A percentile compares a stretch with the other conserved stretches of the same genome.
Evolutionary conservation across 208 protist species (phyloP).

Genomic region (Acanthamoeba triangularis): DNA sequence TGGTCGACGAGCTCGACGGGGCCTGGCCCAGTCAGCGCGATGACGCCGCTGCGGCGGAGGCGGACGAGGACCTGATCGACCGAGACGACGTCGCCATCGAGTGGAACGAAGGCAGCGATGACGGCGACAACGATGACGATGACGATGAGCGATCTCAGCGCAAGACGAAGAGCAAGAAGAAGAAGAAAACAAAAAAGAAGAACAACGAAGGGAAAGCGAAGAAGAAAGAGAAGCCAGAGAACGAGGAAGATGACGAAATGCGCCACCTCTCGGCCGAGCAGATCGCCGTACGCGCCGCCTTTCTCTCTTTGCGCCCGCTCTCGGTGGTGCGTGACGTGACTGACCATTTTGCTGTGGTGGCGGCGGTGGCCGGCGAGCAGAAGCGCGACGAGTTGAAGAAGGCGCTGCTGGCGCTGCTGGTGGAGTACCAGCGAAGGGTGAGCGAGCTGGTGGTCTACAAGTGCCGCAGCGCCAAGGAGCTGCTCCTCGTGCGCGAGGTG

Average conservation of each 20-base stretch:
- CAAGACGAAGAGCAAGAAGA: conserved; percentile 5
- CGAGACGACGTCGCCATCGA: conserved; percentile 28
- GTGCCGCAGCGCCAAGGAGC: conserved; percentile 11
- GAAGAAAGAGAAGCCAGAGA: neutral
- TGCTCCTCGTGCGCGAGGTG: conserved; percentile 4
- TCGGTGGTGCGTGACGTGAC: neutral
- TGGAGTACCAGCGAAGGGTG: conserved; percentile 47
- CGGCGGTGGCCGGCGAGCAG: no score
- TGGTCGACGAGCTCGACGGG: conserved; percentile 46
- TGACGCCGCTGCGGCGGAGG: neutral
- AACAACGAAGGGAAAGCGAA: neutral
- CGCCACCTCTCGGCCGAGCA: conserved; percentile 26
- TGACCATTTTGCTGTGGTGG: neutral
- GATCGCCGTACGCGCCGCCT: neutral
- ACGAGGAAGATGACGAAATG: neutral
- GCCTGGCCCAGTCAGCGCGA: no score
- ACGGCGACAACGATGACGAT: neutral
- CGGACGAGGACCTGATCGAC: neutral
- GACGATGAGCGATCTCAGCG: no score
- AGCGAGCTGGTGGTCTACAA: conserved; percentile 64
- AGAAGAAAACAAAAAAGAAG: neutral
- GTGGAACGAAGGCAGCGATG: neutral
- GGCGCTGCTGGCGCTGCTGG: conserved; percentile 35
- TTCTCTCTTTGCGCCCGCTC: neutral
- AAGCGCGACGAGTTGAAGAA: conserved; percentile 52